Percentiles rank a stretch among this genome's conserved stretches.
phyloP scores from a whole-genome alignment of 1,139 yeast species.

The Debaryomyces udenii region DNA sequence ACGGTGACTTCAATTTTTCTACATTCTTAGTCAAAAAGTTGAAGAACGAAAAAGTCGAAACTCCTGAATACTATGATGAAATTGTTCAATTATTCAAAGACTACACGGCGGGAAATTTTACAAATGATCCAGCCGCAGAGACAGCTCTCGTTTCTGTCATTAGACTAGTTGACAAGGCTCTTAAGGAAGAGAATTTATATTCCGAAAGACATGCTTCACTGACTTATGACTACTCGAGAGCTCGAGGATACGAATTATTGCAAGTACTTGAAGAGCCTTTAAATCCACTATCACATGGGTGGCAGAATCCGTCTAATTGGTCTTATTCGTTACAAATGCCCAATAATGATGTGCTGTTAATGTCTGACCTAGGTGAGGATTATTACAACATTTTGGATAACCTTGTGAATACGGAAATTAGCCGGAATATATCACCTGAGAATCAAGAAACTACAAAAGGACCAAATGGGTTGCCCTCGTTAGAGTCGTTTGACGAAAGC shows the following conservation, averaged over 20 bases:
- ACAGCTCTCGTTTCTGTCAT: conserved; percentile 40
- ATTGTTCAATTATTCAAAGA: conserved; percentile 49
- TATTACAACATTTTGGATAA: conserved; percentile 41
- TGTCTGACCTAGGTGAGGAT: conserved; percentile 43
- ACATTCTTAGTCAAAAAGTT: conserved; percentile 22
- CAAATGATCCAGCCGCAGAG: conserved; percentile 41
- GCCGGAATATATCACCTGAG: not conserved
- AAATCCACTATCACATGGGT: conserved; percentile 16
- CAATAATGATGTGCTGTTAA: conserved; percentile 34
- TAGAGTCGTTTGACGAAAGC: not conserved
- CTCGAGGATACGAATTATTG: conserved; percentile 53
- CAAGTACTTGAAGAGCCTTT: conserved; percentile 12
- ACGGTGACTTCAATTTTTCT: conserved; percentile 27
- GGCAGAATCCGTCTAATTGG: conserved; percentile 54
- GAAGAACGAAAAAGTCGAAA: conserved; percentile 15
- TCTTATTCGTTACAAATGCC: conserved; percentile 47
- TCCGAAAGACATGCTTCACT: conserved; percentile 18
- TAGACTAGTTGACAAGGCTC: conserved; percentile 34
- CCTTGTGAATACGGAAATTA: conserved; percentile 2
- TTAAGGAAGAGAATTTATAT: conserved; percentile 16
- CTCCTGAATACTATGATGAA: conserved; percentile 34
- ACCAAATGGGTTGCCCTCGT: not conserved
- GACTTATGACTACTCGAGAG: conserved; percentile 46
- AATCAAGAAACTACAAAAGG: not conserved
- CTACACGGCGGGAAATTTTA: conserved; percentile 52